phyloP scores from a whole-genome alignment of 805 yeast species.

The Ogataea neopini region DNA sequence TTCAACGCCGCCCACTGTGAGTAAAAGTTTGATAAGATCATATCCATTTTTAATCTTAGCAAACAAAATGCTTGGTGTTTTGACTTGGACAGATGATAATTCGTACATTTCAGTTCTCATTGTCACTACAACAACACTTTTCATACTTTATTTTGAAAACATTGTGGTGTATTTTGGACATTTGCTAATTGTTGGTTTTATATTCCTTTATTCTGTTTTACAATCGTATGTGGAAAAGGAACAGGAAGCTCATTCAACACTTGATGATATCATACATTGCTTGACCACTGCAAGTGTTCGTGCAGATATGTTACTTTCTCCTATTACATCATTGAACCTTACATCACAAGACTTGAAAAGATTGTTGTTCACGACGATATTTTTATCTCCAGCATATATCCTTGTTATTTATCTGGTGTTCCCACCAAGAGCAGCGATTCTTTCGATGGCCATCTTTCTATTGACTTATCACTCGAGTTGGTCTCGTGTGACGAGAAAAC shows the following conservation, averaged over 20 bases:
- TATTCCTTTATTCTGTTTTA: constrained; percentile 60
- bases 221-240: constrained; percentile 57
- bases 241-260: constrained; percentile 68
- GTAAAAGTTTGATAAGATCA: constrained; percentile 76
- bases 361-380: constrained; percentile 77
- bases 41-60: constrained; percentile 82
- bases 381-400: constrained; percentile 83
- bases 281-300: constrained; percentile 74
- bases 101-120: constrained; percentile 70
- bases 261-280: constrained; percentile 81
- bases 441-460: constrained; percentile 57
- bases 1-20: constrained; percentile 88
- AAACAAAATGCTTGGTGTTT: constrained; percentile 65
- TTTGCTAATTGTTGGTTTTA: constrained; percentile 59
- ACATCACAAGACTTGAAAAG: constrained; percentile 79
- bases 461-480: constrained; percentile 87
- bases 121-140: constrained; percentile 52
- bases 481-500: constrained; percentile 77
- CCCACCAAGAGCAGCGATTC: constrained; percentile 66
- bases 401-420: constrained; percentile 65
- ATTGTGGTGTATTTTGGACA: constrained; percentile 83
- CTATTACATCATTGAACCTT: constrained; percentile 73
- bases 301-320: constrained; percentile 74
- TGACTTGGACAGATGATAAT: constrained; percentile 92
- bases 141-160: constrained; percentile 77